Base-by-base conservation (phyloP, 78 protist species). In the Dictyostelium citrinum region DNA sequence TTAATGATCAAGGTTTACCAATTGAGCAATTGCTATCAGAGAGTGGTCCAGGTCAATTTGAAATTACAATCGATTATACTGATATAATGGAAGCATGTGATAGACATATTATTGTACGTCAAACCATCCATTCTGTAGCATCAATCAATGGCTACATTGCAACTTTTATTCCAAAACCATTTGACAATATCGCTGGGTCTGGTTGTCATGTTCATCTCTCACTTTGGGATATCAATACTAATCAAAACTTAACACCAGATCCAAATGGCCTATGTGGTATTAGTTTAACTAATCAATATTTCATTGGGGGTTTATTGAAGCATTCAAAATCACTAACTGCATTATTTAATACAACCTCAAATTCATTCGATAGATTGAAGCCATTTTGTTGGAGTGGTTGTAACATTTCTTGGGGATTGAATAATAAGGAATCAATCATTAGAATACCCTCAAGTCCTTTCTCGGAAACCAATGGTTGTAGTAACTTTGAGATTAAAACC, bases 161-260 rank as follows among this genome's bases (percentile, higher is more conserved):
- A 41, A 58, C 82, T 0, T 86, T 86, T 60, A 70, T 86, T 8
- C 92, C 92, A n/a, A 86, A 77, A 31, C 22, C 49, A 20, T 77
- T 31, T 51, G 37, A 29, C 4, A 20, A 64, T 64, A 0, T 33
- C 0, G 68, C 71, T 17, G 92, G 92, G 0, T 41, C 22, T 1
- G 92, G 92, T 1, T 86, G 92, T 41, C 92, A 86, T 60, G 84
- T 43, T 14, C 92, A 86, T 61, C 43, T 86, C 2, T 86, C 92
- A 14, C 64, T 86, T 6, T 86, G 92, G 92, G 35, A 64, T 64
- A 29, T 6, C 0, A 61, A 22, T 22, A 11, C 2, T 12, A 29
- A 7, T 37, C 1, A 22, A 5, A 86, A 77, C 37, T 16, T 45
- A 12, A 60, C 49, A 16, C 92, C 83, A 41, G 37, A 39, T 6